Evolutionary conservation across 202 grass and related monocot species (phyloP).

Genomic region (Hordeum pubiflorum): DNA sequence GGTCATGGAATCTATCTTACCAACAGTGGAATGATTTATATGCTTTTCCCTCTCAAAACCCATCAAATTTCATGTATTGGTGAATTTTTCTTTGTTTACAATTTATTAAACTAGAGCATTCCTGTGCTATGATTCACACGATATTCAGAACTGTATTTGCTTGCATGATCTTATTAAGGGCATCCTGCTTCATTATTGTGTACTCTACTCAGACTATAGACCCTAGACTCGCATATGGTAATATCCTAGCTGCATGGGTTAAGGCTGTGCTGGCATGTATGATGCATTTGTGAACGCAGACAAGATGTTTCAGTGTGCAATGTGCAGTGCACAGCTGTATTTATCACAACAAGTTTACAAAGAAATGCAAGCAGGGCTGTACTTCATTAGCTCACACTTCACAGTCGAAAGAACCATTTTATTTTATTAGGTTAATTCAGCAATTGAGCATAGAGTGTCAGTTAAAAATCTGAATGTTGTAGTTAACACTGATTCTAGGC

Average conservation of each 20-base stretch:
- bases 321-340: background rate
- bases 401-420: slow-evolving; percentile 21
- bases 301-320: background rate
- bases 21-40: background rate
- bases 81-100: background rate
- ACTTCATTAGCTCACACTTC: background rate
- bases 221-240: background rate
- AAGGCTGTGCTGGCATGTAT: background rate
- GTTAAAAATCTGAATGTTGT: background rate
- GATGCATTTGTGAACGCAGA: background rate
- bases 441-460: slow-evolving; percentile 9
- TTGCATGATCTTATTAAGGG: background rate
- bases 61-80: background rate
- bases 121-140: background rate
- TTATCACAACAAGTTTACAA: background rate
- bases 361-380: slow-evolving; percentile 1
- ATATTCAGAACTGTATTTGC: background rate
- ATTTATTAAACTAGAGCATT: background rate
- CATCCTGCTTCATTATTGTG: background rate
- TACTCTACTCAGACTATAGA: background rate
- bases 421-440: slow-evolving; percentile 10
- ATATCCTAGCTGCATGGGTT: slow-evolving; percentile 8
- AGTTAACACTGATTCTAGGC: background rate
- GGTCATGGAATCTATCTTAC: background rate
- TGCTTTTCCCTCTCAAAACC: background rate